Conservation (phyloP, 352 stramenopile genomes). For the Phytophthora pluvialis region DNA sequence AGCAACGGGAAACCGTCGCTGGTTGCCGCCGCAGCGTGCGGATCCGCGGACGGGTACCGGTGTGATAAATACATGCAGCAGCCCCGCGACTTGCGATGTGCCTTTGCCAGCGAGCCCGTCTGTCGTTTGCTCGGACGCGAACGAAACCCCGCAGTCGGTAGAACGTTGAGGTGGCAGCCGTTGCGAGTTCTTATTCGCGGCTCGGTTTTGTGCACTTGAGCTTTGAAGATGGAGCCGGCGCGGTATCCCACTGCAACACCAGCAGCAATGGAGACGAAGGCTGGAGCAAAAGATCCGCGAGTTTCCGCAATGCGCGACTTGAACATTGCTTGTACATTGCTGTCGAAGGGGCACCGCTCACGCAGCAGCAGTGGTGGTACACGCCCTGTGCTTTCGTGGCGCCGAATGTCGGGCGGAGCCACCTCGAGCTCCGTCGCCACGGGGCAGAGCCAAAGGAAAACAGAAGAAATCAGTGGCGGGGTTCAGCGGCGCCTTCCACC, state of each 20-base stretch:
- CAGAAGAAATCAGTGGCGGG: slow-evolving; percentile 31
- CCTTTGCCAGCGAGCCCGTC: slow-evolving; percentile 10
- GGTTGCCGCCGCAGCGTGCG: slow-evolving; percentile 9
- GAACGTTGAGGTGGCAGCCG: slow-evolving; percentile 16
- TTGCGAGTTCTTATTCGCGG: slow-evolving; percentile 15
- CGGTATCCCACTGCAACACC: slow-evolving; percentile 19
- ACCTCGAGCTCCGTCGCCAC: slow-evolving; percentile 3
- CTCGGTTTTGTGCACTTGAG: slow-evolving; percentile 36
- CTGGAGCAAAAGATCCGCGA: slow-evolving; percentile 12
- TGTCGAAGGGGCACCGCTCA: slow-evolving; percentile 1
- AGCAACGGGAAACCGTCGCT: slow-evolving; percentile 19
- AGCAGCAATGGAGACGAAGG: slow-evolving; percentile 21
- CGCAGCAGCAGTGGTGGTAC: neutral
- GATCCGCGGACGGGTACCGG: slow-evolving; percentile 15
- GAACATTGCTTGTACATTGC: slow-evolving; percentile 1
- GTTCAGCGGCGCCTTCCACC: slow-evolving; percentile 13
- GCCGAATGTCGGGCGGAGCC: neutral
- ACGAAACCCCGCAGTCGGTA: slow-evolving; percentile 32
- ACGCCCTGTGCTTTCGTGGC: neutral
- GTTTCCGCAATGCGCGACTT: slow-evolving; percentile 2
- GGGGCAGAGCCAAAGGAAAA: slow-evolving; percentile 24
- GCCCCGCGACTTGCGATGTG: slow-evolving; percentile 10
- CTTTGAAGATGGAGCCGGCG: slow-evolving; percentile 34
- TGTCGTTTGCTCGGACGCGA: slow-evolving; percentile 38
- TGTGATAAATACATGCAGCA: neutral